Evolutionary conservation across 805 yeast genomes (phyloP).

Genomic region (Metschnikowia noctiluminum): DNA sequence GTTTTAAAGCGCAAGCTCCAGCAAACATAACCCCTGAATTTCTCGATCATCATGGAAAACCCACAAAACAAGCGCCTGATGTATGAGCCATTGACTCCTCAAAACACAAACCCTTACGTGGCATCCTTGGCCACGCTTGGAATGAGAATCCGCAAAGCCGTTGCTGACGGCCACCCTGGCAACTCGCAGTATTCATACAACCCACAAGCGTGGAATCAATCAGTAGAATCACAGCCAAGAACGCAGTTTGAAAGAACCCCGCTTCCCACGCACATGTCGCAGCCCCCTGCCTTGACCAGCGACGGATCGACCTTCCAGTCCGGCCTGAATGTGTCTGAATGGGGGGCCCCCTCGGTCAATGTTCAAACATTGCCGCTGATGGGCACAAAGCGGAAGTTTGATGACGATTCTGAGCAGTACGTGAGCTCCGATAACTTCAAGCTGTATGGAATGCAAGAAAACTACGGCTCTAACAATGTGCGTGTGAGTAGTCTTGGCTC

Average conservation of each 20-base stretch:
- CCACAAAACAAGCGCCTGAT: conserved; percentile 29
- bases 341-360: conserved; percentile 24
- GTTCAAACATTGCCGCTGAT: conserved; percentile 7
- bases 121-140: conserved; percentile 55
- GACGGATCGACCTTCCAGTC: conserved; percentile 43
- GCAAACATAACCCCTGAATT: too few species aligned
- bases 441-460: background rate
- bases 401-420: conserved; percentile 1
- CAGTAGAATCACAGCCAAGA: conserved; percentile 1
- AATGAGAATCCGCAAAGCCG: conserved; percentile 68
- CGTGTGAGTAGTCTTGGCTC: conserved; percentile 3
- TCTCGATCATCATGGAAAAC: conserved; percentile 7
- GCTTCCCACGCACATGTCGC: conserved; percentile 37
- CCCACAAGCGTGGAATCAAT: background rate
- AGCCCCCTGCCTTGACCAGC: conserved; percentile 45
- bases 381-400: conserved; percentile 8
- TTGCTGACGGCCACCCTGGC: conserved; percentile 54
- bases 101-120: conserved; percentile 25
- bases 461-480: background rate
- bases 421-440: background rate
- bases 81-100: conserved; percentile 30
- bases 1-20: too few species aligned
- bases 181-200: conserved; percentile 14
- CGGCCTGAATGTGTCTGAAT: conserved; percentile 40
- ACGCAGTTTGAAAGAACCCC: conserved; percentile 30